A percentile compares a stretch with the other conserved stretches of the same genome.
Evolutionary conservation across 2,329 filamentous ascomycete species (phyloP).

Genomic region (Fusarium sp.): DNA sequence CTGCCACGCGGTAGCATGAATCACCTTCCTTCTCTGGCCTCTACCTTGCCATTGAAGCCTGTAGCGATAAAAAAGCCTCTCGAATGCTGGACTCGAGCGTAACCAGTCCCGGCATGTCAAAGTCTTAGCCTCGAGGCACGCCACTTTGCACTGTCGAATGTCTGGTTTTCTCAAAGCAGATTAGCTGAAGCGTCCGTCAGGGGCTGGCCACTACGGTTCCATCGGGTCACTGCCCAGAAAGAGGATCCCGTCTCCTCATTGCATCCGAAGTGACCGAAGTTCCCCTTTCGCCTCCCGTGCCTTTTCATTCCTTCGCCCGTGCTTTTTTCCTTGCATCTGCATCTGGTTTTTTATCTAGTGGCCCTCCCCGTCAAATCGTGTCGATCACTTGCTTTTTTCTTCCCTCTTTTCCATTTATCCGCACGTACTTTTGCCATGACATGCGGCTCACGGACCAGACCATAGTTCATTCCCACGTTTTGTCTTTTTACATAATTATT

Average conservation of each 20-base stretch:
- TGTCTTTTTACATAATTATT: slow-evolving; percentile 11
- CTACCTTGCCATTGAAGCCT: not conserved
- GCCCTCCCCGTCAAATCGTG: not conserved
- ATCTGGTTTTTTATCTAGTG: not conserved
- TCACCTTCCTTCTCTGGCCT: slow-evolving; percentile 17
- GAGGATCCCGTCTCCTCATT: not conserved
- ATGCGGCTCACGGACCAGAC: slow-evolving; percentile 20
- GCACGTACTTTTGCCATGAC: not conserved
- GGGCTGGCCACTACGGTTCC: slow-evolving; percentile 3
- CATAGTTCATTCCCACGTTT: not conserved
- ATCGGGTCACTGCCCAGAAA: not conserved
- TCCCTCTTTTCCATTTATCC: not conserved
- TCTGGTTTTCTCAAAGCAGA: not conserved
- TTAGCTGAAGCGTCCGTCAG: slow-evolving; percentile 8
- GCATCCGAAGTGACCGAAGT: slow-evolving; percentile 11
- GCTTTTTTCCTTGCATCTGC: not conserved
- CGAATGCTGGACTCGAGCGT: not conserved
- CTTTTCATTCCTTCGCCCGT: not conserved
- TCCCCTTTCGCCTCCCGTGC: not conserved
- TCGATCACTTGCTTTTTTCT: slow-evolving; percentile 10
- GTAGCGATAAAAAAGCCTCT: not conserved
- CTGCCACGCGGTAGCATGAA: slow-evolving; percentile 13
- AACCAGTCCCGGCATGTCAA: slow-evolving; percentile 5
- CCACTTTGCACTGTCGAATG: not conserved
- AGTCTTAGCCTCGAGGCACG: not conserved